A percentile compares a stretch with the other conserved stretches of the same genome.
Conservation (phyloP, 2,329 filamentous ascomycete species). For the Penicillium olsonii region DNA sequence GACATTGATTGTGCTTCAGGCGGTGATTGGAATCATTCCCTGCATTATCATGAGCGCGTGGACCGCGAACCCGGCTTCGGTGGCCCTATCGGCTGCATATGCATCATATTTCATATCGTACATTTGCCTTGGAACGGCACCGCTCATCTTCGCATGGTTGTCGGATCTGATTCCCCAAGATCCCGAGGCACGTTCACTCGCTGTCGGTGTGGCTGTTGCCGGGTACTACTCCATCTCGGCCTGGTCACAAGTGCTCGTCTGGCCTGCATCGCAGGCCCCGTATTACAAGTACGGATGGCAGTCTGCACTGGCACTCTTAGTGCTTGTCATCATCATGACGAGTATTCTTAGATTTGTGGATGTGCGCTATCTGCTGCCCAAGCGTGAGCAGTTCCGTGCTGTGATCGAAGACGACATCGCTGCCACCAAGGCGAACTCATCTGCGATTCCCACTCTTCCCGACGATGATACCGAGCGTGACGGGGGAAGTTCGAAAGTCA, state of each 20-base stretch:
- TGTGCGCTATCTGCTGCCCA: constrained; percentile 40
- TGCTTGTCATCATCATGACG: constrained; percentile 50
- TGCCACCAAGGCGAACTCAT: constrained; percentile 9
- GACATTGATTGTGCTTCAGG: constrained; percentile 53
- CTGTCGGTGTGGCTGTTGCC: constrained; percentile 53
- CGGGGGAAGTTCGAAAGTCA: background rate
- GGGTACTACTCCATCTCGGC: constrained; percentile 54
- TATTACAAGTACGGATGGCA: constrained; percentile 55
- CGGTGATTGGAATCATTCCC: constrained; percentile 49
- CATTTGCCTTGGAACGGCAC: constrained; percentile 52
- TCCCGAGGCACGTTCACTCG: constrained; percentile 51
- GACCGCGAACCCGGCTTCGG: constrained; percentile 48
- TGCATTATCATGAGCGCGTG: constrained; percentile 58
- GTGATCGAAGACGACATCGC: constrained; percentile 15
- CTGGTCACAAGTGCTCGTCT: constrained; percentile 55
- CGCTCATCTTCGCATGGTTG: constrained; percentile 56
- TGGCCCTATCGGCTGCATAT: constrained; percentile 51
- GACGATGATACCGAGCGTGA: background rate
- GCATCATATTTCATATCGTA: constrained; percentile 56
- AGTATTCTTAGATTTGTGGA: constrained; percentile 48
- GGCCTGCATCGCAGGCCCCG: constrained; percentile 55
- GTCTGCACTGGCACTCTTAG: constrained; percentile 47
- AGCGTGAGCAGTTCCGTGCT: constrained; percentile 22
- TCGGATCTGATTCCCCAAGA: constrained; percentile 54
- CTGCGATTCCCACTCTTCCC: background rate